These are phyloP conservation scores for Suillus spraguei DNA, from an alignment of 768 basidiomycete genomes.

Conservation along the genomic window DNA sequence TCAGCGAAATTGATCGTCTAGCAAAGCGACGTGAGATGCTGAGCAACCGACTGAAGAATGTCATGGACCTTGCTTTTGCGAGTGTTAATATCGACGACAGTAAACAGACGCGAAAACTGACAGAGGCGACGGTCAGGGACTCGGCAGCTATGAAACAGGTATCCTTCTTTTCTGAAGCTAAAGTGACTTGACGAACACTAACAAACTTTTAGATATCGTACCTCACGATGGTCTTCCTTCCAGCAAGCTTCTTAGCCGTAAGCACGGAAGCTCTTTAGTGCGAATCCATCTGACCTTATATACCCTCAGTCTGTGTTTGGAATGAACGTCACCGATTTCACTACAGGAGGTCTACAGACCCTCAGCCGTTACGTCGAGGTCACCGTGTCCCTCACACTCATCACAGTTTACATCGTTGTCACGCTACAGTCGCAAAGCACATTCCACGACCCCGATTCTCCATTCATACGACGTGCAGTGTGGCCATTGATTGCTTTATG, in stretches of 20 bases:
- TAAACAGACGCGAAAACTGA: constrained; percentile 51
- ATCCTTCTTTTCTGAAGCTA: constrained; percentile 20
- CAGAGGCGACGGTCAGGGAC: constrained; percentile 43
- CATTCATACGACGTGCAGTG: constrained; percentile 20
- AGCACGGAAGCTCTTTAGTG: constrained; percentile 3
- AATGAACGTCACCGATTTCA: constrained; percentile 57
- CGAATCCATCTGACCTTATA: background rate
- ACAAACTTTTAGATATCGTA: constrained; percentile 38
- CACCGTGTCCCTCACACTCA: constrained; percentile 48
- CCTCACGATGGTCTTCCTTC: constrained; percentile 65
- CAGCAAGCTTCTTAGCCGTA: constrained; percentile 47
- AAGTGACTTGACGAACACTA: constrained; percentile 17
- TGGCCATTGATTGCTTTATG: constrained; percentile 24
- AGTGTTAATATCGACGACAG: constrained; percentile 62
- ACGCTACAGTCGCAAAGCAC: constrained; percentile 44
- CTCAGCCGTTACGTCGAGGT: constrained; percentile 42
- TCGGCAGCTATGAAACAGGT: constrained; percentile 44
- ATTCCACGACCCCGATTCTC: constrained; percentile 21
- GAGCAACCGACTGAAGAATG: constrained; percentile 32
- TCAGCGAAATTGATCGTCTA: constrained; percentile 53
- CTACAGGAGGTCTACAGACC: constrained; percentile 31
- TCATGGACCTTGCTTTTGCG: constrained; percentile 48
- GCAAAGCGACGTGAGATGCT: constrained; percentile 37
- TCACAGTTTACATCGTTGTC: constrained; percentile 56
- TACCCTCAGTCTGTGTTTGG: constrained; percentile 49